Evolutionary conservation across 495 filamentous ascomycete species (phyloP).

Genomic region (Aspergillus baeticus): DNA sequence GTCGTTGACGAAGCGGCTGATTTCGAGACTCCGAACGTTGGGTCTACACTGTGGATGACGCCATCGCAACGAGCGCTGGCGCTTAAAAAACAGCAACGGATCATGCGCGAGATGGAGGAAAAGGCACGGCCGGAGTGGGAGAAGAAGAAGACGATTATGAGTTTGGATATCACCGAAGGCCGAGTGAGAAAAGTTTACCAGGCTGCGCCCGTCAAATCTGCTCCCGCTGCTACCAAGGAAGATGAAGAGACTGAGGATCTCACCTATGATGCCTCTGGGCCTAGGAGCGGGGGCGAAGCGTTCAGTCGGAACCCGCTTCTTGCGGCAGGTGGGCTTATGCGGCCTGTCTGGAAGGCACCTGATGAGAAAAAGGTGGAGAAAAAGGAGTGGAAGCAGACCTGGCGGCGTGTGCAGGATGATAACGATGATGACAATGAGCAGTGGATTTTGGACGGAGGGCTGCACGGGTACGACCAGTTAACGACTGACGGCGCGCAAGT

Average conservation of each 20-base stretch:
- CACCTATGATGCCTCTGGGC: conserved; percentile 9
- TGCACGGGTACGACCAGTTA: conserved; percentile 50
- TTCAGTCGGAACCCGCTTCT: conserved; percentile 87
- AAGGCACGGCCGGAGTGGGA: conserved; percentile 89
- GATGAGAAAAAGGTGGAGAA: conserved; percentile 42
- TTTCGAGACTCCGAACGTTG: conserved; percentile 72
- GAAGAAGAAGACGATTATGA: conserved; percentile 83
- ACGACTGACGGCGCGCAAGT: neutral
- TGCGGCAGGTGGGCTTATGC: conserved; percentile 64
- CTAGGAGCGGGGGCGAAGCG: conserved; percentile 47
- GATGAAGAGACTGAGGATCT: conserved; percentile 31
- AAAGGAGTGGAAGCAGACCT: conserved; percentile 54
- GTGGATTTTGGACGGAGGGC: conserved; percentile 86
- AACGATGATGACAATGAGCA: conserved; percentile 78
- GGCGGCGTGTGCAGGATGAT: conserved; percentile 92
- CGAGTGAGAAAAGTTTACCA: conserved; percentile 76
- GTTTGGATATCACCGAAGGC: conserved; percentile 75
- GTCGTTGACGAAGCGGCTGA: conserved; percentile 93
- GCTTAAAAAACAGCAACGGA: conserved; percentile 86
- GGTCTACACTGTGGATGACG: conserved; percentile 80
- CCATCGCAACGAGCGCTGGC: conserved; percentile 84
- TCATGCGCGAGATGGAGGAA: conserved; percentile 86
- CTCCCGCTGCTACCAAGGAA: conserved; percentile 35
- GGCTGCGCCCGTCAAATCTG: conserved; percentile 29
- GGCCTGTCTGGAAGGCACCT: conserved; percentile 69